Evolutionary conservation across 23 red algal genomes (phyloP), one percentile per base, ranked within the genome.

Genomic region (Chondrus crispus): DNA sequence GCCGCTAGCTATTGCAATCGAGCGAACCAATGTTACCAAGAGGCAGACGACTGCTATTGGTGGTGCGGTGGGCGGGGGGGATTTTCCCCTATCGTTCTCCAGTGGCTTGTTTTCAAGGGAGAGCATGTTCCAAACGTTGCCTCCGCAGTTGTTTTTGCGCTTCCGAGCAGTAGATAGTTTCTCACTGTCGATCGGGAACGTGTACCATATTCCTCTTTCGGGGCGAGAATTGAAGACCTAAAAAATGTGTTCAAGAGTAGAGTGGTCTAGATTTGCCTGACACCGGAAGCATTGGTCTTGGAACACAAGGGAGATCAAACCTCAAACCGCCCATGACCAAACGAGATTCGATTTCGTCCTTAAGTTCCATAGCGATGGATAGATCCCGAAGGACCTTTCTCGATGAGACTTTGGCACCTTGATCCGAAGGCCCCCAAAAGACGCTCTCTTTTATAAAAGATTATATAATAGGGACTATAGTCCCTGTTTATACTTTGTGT

Each of bases 1-100:
- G 84, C 84, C 16, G 84, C 84, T n/a, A n/a, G n/a, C 84, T 16
- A 66, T 66, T 44, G 55, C 53, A 20, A 66, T 88, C 48, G 33
- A 50, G 3, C 62, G 84, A 46, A 20, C 44, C 22, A 66, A 88
- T 33, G 33, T n/a, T 40, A 41, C 40, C 1, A 36, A 47, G 19
- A 60, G 84, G 33, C 54, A 62, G 33, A 62, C 84, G 19, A 14
- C 30, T n/a, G n/a, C n/a, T n/a, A n/a, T n/a, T n/a, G n/a, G n/a
- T n/a, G n/a, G n/a, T n/a, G n/a, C n/a, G n/a, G n/a, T n/a, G n/a
- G n/a, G n/a, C n/a, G n/a, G n/a, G n/a, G n/a, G n/a, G n/a, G n/a
- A n/a, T n/a, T n/a, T n/a, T n/a, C n/a, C n/a, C n/a, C n/a, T n/a
- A n/a, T n/a, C n/a, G n/a, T n/a, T n/a, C n/a, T n/a, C n/a, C n/a